Percentiles rank a stretch among this genome's conserved stretches.
These are phyloP conservation scores for Phaeotremella fagi DNA, from an alignment of 768 basidiomycete genomes.

Conservation along the genomic window DNA sequence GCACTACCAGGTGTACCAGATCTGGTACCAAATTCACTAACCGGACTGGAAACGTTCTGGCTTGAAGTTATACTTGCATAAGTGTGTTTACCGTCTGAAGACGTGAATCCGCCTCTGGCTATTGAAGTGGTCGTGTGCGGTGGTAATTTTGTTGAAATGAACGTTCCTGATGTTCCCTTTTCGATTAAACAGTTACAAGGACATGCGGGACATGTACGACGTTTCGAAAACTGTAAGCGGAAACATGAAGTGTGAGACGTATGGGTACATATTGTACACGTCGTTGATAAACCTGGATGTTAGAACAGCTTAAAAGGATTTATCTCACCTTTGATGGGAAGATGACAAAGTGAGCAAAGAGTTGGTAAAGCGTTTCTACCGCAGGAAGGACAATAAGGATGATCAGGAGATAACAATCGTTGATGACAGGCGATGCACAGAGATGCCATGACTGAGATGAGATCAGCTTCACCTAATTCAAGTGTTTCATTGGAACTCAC, in stretches of 20 bases:
- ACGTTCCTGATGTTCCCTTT: slow-evolving; percentile 17
- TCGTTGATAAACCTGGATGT: slow-evolving; percentile 27
- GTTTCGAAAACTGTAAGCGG: slow-evolving; percentile 10
- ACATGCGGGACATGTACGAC: slow-evolving; percentile 10
- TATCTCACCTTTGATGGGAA: slow-evolving; percentile 44
- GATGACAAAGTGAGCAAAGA: slow-evolving; percentile 38
- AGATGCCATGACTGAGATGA: slow-evolving; percentile 1
- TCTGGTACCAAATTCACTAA: too few relatives aligned
- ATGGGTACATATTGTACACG: slow-evolving; percentile 32
- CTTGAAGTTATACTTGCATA: too few relatives aligned
- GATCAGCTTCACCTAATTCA: not conserved
- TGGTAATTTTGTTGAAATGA: slow-evolving; percentile 8
- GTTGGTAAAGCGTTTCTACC: slow-evolving; percentile 8
- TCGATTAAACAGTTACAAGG: slow-evolving; percentile 11
- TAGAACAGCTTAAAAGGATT: not conserved
- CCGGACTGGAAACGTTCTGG: too few relatives aligned
- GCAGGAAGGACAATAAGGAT: slow-evolving; percentile 26
- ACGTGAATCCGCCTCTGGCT: too few relatives aligned
- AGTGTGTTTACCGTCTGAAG: too few relatives aligned
- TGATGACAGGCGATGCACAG: slow-evolving; percentile 21
- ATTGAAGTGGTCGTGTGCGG: too few relatives aligned
- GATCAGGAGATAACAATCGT: not conserved
- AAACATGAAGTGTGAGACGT: slow-evolving; percentile 29
- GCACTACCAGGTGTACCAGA: too few relatives aligned
- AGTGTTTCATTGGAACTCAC: too few relatives aligned